Conservation (phyloP, 116 monocot species). For the Dioscorea cayenensis region DNA sequence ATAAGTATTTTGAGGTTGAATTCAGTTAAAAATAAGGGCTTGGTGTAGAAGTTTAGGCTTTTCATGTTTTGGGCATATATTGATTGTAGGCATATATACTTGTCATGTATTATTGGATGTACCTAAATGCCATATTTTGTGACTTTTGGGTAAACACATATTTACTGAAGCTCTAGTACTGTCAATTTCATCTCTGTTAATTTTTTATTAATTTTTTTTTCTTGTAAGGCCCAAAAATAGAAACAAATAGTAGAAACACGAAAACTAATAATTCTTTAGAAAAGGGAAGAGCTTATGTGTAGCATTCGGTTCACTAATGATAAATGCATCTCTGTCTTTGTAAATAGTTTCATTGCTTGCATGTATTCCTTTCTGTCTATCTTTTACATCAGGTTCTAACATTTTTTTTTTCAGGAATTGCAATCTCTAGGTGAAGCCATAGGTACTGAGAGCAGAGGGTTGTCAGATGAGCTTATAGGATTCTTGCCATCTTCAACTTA, state of each 20-base stretch:
- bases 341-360: no score
- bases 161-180: neutral
- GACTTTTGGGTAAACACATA: neutral
- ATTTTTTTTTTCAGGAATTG: constrained; percentile 41
- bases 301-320: neutral
- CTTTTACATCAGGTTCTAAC: neutral
- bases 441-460: constrained; percentile 72
- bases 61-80: neutral
- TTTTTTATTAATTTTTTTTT: no score
- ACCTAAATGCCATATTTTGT: neutral
- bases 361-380: no score
- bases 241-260: no score
- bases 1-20: neutral
- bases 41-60: neutral
- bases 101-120: neutral
- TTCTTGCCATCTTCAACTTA: constrained; percentile 51
- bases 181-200: no score
- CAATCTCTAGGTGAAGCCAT: constrained; percentile 63
- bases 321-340: no score
- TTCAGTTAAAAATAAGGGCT: neutral
- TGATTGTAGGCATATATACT: neutral
- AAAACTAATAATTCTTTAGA: neutral
- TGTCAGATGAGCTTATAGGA: constrained; percentile 67
- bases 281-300: neutral
- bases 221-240: no score